A percentile compares a stretch with the other conserved stretches of the same genome.
phyloP scores from a whole-genome alignment of 257 asterid genomes.

The Nicotiana sylvestris region DNA sequence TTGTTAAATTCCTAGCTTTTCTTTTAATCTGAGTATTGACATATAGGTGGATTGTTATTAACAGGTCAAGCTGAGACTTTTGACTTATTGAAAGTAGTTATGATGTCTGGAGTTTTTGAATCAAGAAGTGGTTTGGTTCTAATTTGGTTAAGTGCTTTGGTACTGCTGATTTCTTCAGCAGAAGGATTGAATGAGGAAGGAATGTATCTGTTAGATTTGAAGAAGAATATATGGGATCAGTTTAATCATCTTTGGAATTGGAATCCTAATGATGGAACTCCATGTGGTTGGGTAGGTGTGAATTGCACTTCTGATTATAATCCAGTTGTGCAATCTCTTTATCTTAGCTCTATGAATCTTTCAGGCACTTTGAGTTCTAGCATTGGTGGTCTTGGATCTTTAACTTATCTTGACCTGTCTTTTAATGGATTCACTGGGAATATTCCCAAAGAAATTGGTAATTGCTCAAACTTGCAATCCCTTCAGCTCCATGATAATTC shows the following conservation, averaged over 20 bases:
- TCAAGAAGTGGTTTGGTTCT: constrained; percentile 32
- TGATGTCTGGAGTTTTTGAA: constrained; percentile 43
- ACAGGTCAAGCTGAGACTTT: constrained; percentile 11
- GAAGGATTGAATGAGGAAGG: constrained; percentile 68
- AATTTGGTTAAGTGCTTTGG: constrained; percentile 33
- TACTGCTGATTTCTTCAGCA: constrained; percentile 35
- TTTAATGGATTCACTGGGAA: constrained; percentile 49
- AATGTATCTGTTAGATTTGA: constrained; percentile 52
- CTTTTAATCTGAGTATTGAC: constrained; percentile 10
- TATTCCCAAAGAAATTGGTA: constrained; percentile 71
- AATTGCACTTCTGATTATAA: constrained; percentile 43
- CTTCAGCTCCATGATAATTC: constrained; percentile 57
- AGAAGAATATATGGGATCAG: constrained; percentile 52
- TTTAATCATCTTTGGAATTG: constrained; percentile 44
- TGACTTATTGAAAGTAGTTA: constrained; percentile 22
- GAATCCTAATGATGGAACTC: constrained; percentile 62
- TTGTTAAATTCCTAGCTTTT: neutral
- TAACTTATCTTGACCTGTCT: constrained; percentile 61
- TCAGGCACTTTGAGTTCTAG: constrained; percentile 60
- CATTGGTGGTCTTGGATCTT: constrained; percentile 45
- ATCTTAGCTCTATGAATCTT: constrained; percentile 50
- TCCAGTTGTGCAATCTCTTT: constrained; percentile 59
- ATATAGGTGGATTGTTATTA: constrained; percentile 8
- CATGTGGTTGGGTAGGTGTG: constrained; percentile 84
- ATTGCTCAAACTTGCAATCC: constrained; percentile 39